These are phyloP conservation scores for Nyctanthes arbortristis DNA, from an alignment of 257 asterid species.

Conservation along the genomic window DNA sequence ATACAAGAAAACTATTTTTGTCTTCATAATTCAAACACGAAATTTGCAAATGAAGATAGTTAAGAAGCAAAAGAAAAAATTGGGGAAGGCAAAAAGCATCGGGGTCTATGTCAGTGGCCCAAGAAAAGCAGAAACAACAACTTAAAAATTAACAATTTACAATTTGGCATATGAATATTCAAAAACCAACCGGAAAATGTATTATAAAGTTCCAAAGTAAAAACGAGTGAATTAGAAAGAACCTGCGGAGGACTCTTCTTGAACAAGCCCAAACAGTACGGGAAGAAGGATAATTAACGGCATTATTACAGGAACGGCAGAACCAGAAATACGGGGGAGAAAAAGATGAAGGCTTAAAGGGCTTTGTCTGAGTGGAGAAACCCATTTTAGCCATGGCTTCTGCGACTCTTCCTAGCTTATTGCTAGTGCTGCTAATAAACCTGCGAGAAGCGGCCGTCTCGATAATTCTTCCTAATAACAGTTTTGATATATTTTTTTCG, in stretches of 20 bases:
- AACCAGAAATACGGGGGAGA: conserved; percentile 58
- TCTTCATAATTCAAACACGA: not conserved
- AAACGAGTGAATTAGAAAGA: conserved; percentile 2
- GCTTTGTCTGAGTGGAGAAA: conserved; percentile 55
- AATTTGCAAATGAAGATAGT: not conserved
- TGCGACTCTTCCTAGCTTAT: conserved; percentile 59
- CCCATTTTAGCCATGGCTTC: conserved; percentile 84
- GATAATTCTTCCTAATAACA: conserved; percentile 27
- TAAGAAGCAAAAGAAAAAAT: not conserved
- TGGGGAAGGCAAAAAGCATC: too few relatives aligned
- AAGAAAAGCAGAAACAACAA: not conserved
- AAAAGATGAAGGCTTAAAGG: conserved; percentile 48
- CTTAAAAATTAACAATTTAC: too few relatives aligned
- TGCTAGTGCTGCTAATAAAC: conserved; percentile 50
- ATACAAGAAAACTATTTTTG: not conserved
- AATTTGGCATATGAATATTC: too few relatives aligned
- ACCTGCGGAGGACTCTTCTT: conserved; percentile 56
- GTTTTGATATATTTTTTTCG: too few relatives aligned
- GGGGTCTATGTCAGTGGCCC: not conserved
- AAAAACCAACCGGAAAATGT: conserved; percentile 16
- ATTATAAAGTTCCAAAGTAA: not conserved
- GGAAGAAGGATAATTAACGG: conserved; percentile 40
- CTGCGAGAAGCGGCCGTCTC: conserved; percentile 68
- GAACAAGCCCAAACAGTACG: conserved; percentile 37
- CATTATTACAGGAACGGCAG: conserved; percentile 47